Evolutionary conservation across 495 filamentous ascomycete species (phyloP), one percentile per base, ranked within the genome.

Genomic region (Penicillium longicatenatum): DNA sequence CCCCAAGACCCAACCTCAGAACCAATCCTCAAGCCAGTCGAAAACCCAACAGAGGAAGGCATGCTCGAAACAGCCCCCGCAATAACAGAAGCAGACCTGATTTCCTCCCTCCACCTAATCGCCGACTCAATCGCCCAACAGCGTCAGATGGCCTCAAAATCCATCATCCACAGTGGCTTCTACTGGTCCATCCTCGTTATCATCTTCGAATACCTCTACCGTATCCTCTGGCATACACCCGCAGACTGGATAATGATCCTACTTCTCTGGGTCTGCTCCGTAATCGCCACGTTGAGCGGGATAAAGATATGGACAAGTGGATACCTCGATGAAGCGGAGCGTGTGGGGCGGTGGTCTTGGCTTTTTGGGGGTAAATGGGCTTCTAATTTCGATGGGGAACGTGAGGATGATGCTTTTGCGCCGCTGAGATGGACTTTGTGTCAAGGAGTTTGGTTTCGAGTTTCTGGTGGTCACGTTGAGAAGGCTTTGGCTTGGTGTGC

Each of bases 91-190:
- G 50, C 63, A 33, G 78, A 84, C 54, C 69, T 72, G 44, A 62
- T 74, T 37, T 58, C 74, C 14, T 75, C 80, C 6, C 71, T 86
- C 17, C 71, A 72, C 33, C 78, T 87, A 10, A 72, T 87, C 54
- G 72, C 84, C 12, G 76, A 83, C 68, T 82, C 79, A 39, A 74
- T 91, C 50, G 84, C 85, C 14, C 84, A 90, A 60, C 85, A 89
- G 61, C 81, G 85, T 22, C 80, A 86, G 63, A 24, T 71, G 6
- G 79, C 86, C n/a, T 73, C 78, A 12, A 65, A 62, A 8, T 63
- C 75, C 47, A 63, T 91, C 8, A 70, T 90, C 39, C 74, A 75
- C 56, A 77, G 84, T 62, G 81, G 82, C 0, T 41, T 77, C 31
- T 68, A 69, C 41, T 67, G 85, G 0, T 63, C 76, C 1, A 43